Base-by-base conservation (phyloP, 1,139 yeast species). In the Debaryomycetaceae sp. region DNA sequence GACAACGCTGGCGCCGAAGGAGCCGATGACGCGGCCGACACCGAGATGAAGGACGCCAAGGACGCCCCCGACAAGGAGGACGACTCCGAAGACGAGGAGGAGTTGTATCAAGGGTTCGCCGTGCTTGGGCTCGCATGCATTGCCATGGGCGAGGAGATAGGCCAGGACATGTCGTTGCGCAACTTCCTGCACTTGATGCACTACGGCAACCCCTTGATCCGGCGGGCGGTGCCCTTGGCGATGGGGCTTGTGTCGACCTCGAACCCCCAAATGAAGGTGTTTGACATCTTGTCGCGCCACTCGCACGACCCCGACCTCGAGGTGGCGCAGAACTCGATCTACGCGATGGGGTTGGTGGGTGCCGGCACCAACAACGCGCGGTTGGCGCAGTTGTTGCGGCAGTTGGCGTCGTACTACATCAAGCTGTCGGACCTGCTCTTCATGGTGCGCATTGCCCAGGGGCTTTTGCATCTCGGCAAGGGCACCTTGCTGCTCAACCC, bases 311-410 rank as follows among this genome's bases (percentile, higher is more conserved):
- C 88, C 36, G 97, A 91, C 57, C 65, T 85, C 46, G 95, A 86
- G 51, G 96, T 93, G 36, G 96, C 98, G 4, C 83, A 83, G 56
- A 93, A 89, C 53, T 89, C 98, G 18, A 89, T 91, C 40, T 89
- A 85, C 51, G 80, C 96, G 27, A 89, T 93, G 98, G 98, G 99
- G 36, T 64, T 93, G 42, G 95, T 91, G 44, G 98, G 98, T 52
- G 93, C 96, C 18, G 99, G 99, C 61, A 93, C 98, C 23, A 89
- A 91, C 61, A 93, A 93, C 55, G 98, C 99, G 6, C 83, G 99
- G 65, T 71, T 93, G 44, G 97, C 97, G 2, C 98, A 91, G 64
- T 70, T 93, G 43, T 72, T 93, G 50, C 78, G 98, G 57, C 97
- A 91, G 58, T 72, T 93, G 49, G 97, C 98, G 2, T 79, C 86